Conservation (phyloP, 1,284 basidiomycete genomes). For the Inonotus hispidus region DNA sequence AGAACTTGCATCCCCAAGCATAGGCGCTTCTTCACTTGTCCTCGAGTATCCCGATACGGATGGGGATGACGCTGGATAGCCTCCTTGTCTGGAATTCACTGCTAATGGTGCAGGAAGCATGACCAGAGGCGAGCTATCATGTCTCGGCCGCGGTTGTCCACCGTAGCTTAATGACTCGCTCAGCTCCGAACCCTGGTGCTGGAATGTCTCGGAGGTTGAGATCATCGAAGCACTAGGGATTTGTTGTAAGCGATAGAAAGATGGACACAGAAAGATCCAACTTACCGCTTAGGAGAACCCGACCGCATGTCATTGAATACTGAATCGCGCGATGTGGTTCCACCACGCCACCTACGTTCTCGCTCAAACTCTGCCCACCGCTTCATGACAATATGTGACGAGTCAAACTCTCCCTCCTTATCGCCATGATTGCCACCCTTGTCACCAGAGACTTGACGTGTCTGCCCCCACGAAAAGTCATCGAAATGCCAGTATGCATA, state of each 20-base stretch:
- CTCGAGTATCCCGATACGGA: constrained; percentile 50
- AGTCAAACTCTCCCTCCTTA: constrained; percentile 96
- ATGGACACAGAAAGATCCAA: constrained; percentile 16
- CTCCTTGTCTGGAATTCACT: constrained; percentile 35
- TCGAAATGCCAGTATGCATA: constrained; percentile 99
- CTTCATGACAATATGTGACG: constrained; percentile 97
- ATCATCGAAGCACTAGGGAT: constrained; percentile 58
- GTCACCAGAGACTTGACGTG: constrained; percentile 80
- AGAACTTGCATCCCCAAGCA: constrained; percentile 50
- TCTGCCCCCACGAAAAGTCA: constrained; percentile 99
- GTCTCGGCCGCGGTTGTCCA: constrained; percentile 42
- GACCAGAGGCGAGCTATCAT: constrained; percentile 63
- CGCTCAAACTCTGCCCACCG: constrained; percentile 98
- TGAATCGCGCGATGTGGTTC: constrained; percentile 80
- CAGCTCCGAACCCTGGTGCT: constrained; percentile 55
- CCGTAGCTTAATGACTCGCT: constrained; percentile 45
- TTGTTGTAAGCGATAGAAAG: constrained; percentile 11
- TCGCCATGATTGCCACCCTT: constrained; percentile 69
- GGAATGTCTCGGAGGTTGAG: constrained; percentile 70
- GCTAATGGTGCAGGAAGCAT: constrained; percentile 67
- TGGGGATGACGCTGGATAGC: constrained; percentile 41
- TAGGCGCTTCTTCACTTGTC: constrained; percentile 62
- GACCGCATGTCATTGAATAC: constrained; percentile 48
- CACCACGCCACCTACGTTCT: constrained; percentile 89
- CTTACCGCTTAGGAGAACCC: constrained; percentile 56